A percentile compares a stretch with the other conserved stretches of the same genome.
Conservation (phyloP, 148 eudicot genomes). For the Rheum nobile region DNA sequence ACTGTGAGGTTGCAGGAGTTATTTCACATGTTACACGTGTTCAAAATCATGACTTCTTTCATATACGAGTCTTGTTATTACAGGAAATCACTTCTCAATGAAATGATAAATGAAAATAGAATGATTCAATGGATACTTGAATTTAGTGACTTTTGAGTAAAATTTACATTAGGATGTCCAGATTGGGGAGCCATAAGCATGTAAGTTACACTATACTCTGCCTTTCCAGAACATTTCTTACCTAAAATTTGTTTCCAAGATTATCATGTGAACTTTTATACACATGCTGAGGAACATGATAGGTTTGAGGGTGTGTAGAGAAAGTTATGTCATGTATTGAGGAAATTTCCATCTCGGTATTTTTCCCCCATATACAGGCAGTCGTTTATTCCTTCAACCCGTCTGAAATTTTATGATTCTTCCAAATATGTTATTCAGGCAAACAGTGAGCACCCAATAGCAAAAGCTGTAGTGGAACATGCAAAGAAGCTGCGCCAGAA, state of each 20-base stretch:
- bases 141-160: neutral
- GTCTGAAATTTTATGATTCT: neutral
- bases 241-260: neutral
- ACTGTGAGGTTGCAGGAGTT: too few species aligned
- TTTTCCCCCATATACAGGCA: neutral
- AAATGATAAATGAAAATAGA: neutral
- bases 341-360: neutral
- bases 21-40: neutral
- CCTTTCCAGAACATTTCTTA: neutral
- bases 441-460: constrained; percentile 94
- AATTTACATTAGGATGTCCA: neutral
- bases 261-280: neutral
- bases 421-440: constrained; percentile 31
- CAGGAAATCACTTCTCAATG: neutral
- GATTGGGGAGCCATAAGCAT: neutral
- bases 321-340: neutral
- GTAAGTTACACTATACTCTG: neutral
- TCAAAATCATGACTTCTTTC: neutral
- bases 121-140: neutral
- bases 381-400: neutral
- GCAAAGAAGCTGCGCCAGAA: constrained; percentile 52
- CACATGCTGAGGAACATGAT: neutral
- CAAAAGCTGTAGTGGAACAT: constrained; percentile 78
- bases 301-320: neutral
- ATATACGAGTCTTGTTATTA: neutral